These are phyloP conservation scores for Periconia macrospinosa DNA, from an alignment of 2,329 filamentous ascomycete species.

Conservation along the genomic window DNA sequence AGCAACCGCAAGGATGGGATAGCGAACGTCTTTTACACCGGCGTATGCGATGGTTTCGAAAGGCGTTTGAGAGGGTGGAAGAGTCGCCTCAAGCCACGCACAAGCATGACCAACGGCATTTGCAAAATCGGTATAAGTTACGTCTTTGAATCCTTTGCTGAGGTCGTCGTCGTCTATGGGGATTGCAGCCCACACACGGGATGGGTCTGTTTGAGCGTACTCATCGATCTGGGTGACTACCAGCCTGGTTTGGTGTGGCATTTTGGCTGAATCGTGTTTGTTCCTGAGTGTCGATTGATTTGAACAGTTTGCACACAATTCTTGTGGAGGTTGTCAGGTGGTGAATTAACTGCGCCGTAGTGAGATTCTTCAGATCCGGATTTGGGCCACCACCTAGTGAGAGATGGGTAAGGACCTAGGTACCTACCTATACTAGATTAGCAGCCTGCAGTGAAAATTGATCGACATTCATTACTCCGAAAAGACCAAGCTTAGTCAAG, in stretches of 20 bases:
- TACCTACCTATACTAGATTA: no score
- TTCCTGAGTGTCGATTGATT: no score
- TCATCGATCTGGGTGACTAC: slow-evolving; percentile 1
- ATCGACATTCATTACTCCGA: no score
- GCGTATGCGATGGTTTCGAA: slow-evolving; percentile 14
- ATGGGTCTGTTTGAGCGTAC: background rate
- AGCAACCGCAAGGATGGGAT: slow-evolving; percentile 14
- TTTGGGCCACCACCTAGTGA: no score
- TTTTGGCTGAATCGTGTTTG: no score
- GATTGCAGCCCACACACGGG: slow-evolving; percentile 1
- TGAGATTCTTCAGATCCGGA: no score
- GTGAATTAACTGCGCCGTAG: no score
- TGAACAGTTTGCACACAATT: no score
- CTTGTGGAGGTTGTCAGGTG: no score
- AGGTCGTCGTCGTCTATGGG: slow-evolving; percentile 12
- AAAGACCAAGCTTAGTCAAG: no score
- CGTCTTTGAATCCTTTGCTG: slow-evolving; percentile 9
- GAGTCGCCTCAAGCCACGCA: slow-evolving; percentile 26
- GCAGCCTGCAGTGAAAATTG: no score
- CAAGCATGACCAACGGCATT: slow-evolving; percentile 21
- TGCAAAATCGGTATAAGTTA: slow-evolving; percentile 21
- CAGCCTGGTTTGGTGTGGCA: background rate
- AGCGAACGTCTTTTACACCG: slow-evolving; percentile 16
- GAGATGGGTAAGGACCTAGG: no score
- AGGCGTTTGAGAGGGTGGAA: slow-evolving; percentile 3